Evolutionary conservation across 2,329 filamentous ascomycete genomes (phyloP).

Genomic region (Tricladium varicosporioides): DNA sequence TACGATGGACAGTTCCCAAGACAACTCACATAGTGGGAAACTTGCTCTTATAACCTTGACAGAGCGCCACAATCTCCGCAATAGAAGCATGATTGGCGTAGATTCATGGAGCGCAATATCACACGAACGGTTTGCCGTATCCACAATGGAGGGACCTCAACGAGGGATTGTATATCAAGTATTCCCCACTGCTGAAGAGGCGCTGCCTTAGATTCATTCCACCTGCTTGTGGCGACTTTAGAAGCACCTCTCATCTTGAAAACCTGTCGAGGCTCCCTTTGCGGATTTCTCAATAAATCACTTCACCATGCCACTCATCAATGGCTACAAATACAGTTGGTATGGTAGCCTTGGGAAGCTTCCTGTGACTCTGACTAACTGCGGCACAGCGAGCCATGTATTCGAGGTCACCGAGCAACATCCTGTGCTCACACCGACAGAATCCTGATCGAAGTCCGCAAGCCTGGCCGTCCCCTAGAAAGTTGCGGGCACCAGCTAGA

Average conservation of each 20-base stretch:
- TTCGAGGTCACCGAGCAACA: slow-evolving; percentile 31
- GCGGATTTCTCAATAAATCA: neutral
- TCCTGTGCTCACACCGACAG: slow-evolving; percentile 28
- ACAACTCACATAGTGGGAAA: neutral
- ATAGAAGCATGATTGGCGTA: neutral
- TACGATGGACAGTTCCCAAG: neutral
- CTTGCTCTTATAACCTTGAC: slow-evolving; percentile 1
- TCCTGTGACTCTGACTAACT: neutral
- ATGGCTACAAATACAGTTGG: slow-evolving; percentile 32
- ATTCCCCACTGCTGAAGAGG: neutral
- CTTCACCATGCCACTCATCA: slow-evolving; percentile 29
- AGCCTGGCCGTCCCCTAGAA: slow-evolving; percentile 30
- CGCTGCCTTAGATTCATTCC: too few species aligned
- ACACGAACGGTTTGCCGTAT: slow-evolving; percentile 1
- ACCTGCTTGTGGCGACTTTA: too few species aligned
- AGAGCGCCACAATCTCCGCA: neutral
- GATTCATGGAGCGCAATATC: neutral
- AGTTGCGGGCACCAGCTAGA: slow-evolving; percentile 27
- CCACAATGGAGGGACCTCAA: neutral
- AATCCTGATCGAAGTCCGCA: slow-evolving; percentile 28
- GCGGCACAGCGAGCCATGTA: slow-evolving; percentile 27
- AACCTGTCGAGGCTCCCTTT: neutral
- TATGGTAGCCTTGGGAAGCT: slow-evolving; percentile 8
- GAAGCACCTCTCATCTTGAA: neutral
- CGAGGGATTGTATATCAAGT: neutral